Percentiles rank a stretch among this genome's conserved stretches.
Conservation (phyloP, 257 asterid genomes). For the Ligustrum vulgare region DNA sequence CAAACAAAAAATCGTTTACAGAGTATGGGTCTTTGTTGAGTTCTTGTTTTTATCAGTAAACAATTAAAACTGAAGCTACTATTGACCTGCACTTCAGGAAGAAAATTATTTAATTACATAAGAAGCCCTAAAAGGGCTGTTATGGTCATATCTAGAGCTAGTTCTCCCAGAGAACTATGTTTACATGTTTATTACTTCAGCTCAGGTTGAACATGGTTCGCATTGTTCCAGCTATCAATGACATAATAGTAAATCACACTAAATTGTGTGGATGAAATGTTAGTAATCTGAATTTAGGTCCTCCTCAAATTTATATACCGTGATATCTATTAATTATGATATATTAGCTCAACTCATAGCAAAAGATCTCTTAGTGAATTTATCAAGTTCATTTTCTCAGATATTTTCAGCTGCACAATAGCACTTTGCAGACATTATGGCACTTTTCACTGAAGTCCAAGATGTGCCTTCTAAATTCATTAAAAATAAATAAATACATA, state of each 20-base stretch:
- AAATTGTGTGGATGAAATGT: slow-evolving; percentile 11
- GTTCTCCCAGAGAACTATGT: neutral
- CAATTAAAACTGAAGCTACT: neutral
- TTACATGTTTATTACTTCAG: neutral
- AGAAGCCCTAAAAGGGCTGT: neutral
- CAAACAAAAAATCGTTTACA: neutral
- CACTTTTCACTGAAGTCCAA: neutral
- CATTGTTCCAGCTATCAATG: neutral
- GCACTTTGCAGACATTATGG: neutral
- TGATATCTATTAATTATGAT: neutral
- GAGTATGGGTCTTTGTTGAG: neutral
- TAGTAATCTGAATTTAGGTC: slow-evolving; percentile 13
- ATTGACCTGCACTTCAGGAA: slow-evolving; percentile 4
- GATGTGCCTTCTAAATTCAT: neutral
- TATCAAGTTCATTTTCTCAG: neutral
- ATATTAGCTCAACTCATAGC: neutral
- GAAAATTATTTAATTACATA: neutral
- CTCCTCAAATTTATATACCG: neutral
- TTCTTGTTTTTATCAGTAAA: neutral
- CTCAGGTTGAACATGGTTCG: neutral
- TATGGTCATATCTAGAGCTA: neutral
- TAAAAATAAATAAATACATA: too few species aligned
- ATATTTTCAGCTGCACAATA: neutral
- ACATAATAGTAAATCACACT: neutral
- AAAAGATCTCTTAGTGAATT: neutral